These are phyloP conservation scores for Diutina ranongensis DNA, from an alignment of 1,139 yeast genomes.

Conservation along the genomic window DNA sequence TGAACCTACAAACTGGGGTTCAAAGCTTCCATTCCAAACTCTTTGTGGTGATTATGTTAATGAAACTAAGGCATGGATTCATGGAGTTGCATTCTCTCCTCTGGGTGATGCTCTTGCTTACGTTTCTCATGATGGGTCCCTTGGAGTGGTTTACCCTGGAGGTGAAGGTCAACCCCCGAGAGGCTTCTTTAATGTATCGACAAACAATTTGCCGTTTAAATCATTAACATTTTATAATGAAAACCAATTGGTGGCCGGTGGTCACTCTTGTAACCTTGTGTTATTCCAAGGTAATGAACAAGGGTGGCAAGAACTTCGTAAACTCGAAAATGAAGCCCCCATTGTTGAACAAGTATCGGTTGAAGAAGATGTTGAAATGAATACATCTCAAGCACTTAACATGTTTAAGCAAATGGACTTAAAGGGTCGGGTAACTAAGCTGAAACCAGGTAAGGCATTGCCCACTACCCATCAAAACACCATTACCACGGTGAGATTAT, in stretches of 20 bases:
- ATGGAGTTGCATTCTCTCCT: conserved; percentile 81
- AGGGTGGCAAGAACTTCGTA: conserved; percentile 57
- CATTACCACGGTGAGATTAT: conserved; percentile 59
- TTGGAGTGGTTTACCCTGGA: conserved; percentile 62
- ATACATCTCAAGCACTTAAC: conserved; percentile 75
- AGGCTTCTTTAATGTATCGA: conserved; percentile 36
- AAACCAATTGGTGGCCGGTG: conserved; percentile 62
- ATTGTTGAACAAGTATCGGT: conserved; percentile 11
- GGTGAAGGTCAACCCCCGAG: conserved; percentile 52
- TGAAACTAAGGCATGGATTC: conserved; percentile 83
- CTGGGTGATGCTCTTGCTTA: conserved; percentile 53
- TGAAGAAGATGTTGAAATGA: conserved; percentile 48
- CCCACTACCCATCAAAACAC: conserved; percentile 88
- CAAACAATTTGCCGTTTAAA: conserved; percentile 77
- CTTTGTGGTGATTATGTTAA: conserved; percentile 76
- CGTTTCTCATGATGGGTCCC: conserved; percentile 67
- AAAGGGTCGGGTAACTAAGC: conserved; percentile 56
- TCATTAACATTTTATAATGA: conserved; percentile 61
- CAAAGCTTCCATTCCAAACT: conserved; percentile 90
- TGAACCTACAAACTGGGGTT: conserved; percentile 80
- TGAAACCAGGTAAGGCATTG: conserved; percentile 37
- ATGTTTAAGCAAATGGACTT: conserved; percentile 51
- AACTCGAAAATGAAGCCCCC: conserved; percentile 28
- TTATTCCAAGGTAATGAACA: conserved; percentile 60
- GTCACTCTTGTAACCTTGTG: conserved; percentile 86